Conservation (phyloP, 805 yeast genomes). For the Saccharomycopsis sp. region DNA sequence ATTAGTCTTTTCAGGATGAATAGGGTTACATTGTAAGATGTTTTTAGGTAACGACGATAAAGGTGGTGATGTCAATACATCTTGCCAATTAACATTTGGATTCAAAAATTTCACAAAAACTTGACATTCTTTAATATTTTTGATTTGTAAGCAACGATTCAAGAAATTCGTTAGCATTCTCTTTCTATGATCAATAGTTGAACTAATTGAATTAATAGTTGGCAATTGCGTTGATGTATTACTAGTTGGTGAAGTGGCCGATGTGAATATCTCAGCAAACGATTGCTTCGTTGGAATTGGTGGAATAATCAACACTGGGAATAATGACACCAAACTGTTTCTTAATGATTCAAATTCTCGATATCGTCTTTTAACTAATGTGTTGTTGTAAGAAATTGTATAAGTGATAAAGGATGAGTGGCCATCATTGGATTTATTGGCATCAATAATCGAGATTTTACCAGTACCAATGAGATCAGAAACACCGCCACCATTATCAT, state of each 20-base stretch:
- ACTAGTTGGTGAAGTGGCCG: slow-evolving; percentile 3
- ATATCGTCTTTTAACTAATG: slow-evolving; percentile 64
- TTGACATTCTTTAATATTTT: slow-evolving; percentile 47
- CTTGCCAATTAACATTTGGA: slow-evolving; percentile 80
- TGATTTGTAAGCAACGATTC: slow-evolving; percentile 60
- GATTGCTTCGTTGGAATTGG: slow-evolving; percentile 88
- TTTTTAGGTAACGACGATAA: slow-evolving; percentile 26
- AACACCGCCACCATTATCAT: background rate
- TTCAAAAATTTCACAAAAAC: slow-evolving; percentile 75
- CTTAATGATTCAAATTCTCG: slow-evolving; percentile 87
- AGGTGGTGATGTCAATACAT: slow-evolving; percentile 55
- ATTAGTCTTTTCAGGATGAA: slow-evolving; percentile 17
- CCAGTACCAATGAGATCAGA: background rate
- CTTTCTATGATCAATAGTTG: slow-evolving; percentile 55
- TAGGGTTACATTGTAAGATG: slow-evolving; percentile 20
- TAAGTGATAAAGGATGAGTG: slow-evolving; percentile 71
- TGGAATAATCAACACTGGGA: slow-evolving; percentile 80
- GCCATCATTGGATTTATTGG: slow-evolving; percentile 81
- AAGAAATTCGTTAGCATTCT: slow-evolving; percentile 71
- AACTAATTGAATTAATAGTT: background rate
- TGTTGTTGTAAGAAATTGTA: slow-evolving; percentile 58
- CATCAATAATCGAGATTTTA: slow-evolving; percentile 50
- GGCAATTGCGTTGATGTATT: background rate
- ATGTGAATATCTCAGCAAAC: slow-evolving; percentile 24
- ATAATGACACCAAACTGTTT: slow-evolving; percentile 58